These are phyloP conservation scores for Hygrocybe coccinea DNA, from an alignment of 768 basidiomycete genomes.

Conservation along the genomic window DNA sequence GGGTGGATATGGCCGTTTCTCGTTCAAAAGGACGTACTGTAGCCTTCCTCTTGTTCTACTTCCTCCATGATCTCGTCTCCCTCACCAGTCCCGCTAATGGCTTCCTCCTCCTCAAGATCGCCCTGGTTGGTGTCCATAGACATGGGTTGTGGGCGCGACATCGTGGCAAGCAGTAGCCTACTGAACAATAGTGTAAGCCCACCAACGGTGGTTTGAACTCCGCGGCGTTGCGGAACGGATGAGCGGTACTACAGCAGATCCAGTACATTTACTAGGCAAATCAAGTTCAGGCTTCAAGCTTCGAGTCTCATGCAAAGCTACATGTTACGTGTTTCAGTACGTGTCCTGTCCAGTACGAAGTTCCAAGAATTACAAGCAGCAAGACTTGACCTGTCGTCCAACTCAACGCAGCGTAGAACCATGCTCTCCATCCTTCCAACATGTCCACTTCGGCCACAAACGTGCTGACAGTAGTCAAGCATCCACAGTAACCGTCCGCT, in stretches of 20 bases:
- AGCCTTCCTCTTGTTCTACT: constrained; percentile 67
- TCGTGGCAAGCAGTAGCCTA: constrained; percentile 23
- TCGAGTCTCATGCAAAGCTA: constrained; percentile 30
- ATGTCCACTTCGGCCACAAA: constrained; percentile 76
- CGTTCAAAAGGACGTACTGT: constrained; percentile 54
- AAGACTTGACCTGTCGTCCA: constrained; percentile 66
- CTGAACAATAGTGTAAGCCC: constrained; percentile 13
- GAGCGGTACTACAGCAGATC: neutral
- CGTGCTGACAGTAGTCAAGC: constrained; percentile 90
- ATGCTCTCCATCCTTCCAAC: constrained; percentile 52
- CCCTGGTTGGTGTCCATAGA: constrained; percentile 42
- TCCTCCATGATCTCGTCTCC: constrained; percentile 82
- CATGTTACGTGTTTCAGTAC: constrained; percentile 47
- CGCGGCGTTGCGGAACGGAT: neutral
- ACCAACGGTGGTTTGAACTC: constrained; percentile 9
- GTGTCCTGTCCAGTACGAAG: constrained; percentile 48
- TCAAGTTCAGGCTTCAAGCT: too few species aligned
- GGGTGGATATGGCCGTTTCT: neutral
- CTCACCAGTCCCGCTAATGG: constrained; percentile 50
- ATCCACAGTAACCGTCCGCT: constrained; percentile 90
- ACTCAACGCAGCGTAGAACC: constrained; percentile 65
- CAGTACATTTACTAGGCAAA: too few species aligned
- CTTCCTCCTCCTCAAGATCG: constrained; percentile 60
- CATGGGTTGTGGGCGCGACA: constrained; percentile 39
- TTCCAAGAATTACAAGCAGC: constrained; percentile 67